Evolutionary conservation across 495 filamentous ascomycete species (phyloP), one percentile per base, ranked within the genome.

Genomic region (Entonaema liquescens): DNA sequence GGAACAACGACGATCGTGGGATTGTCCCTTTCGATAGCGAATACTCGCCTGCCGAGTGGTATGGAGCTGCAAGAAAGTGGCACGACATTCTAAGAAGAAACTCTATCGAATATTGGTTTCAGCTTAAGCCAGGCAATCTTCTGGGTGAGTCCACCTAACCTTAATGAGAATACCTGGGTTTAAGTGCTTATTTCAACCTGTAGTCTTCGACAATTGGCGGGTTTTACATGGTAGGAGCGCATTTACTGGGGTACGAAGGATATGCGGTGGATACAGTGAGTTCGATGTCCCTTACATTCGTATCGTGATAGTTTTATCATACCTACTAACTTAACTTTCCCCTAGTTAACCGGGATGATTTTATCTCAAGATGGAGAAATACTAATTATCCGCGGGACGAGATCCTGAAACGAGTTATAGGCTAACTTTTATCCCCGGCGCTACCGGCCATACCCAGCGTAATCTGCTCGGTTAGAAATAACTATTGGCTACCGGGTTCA

Each of bases 201-300:
- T 61, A 93, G 90, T 97, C 19, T 97, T 98, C 76, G 93, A 98
- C 78, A 98, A 98, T 75, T 98, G 94, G 94, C 86, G 95, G 65
- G 92, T 97, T 62, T 79, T 98, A 52, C 95, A 98, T 78, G 95
- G 93, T 3, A 83, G 95, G 68, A 86, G 87, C 21, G 85, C 87
- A 13, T 98, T 97, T 74, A 90, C 87, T 7, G 95, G 95, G 17
- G 90, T 90, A 73, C 83, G 95, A 70, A 89, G 93, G 70, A 91
- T 98, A 78, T 96, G 93, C 77, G 95, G 95, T 65, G 95, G 86
- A 17, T 97, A 97, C 76, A 89, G 91, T 94, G 80, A 81, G 90
- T 89, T 58, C 33, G 19, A 15, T 38, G 29, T 29, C 21, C 6
- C 13, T 36, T 28, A 42, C 44, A 23, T 29, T 5, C 50, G 17